Evolutionary conservation across 129 eudicot species (phyloP), one percentile per base, ranked within the genome.

Genomic region (Glebionis coronaria): DNA sequence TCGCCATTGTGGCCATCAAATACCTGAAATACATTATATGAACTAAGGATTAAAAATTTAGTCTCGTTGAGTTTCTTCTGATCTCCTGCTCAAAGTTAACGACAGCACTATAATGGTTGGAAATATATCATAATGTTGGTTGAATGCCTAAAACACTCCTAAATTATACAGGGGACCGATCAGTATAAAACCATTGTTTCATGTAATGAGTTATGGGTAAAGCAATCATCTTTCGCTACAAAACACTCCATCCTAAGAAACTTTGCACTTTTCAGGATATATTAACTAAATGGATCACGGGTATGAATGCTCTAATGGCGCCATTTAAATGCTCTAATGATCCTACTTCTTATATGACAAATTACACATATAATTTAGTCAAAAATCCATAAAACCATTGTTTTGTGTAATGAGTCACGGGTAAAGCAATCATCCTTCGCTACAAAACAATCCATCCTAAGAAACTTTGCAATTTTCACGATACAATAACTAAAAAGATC

Each of bases 1-100:
- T 63, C 76, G 44, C 97, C 97, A 61, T 90, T 90, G 74, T 90
- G 97, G 44, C 97, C 97, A 74, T 90, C 97, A 65, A 90, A 90
- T 5, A 90, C 69, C 97, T 90, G 81, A 50, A 71, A 67, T 14
- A n/a, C n/a, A 19, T 12, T 18, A 16, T 25, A 44, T 5, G 40
- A 44, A 16, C 0, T 2, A 63, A 27, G 31, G 50, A 6, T 60
- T 60, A 46, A 31, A 28, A 35, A 58, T 45, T 69, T 69, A 5
- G 23, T 8, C 23, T 12, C 56, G 42, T 25, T 49, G 40, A 69
- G 44, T 13, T 21, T 9, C 25, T 55, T 40, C 9, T 54, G 14
- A 4, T 31, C 40, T 31, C 9, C 40, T 31, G 16, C 23, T 68
- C 53, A 35, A 54, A 28, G 20, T 2, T 47, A 64, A 44, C 19